Base-by-base conservation (phyloP, 129 eudicot genomes). In the Pittosporum tobira region DNA sequence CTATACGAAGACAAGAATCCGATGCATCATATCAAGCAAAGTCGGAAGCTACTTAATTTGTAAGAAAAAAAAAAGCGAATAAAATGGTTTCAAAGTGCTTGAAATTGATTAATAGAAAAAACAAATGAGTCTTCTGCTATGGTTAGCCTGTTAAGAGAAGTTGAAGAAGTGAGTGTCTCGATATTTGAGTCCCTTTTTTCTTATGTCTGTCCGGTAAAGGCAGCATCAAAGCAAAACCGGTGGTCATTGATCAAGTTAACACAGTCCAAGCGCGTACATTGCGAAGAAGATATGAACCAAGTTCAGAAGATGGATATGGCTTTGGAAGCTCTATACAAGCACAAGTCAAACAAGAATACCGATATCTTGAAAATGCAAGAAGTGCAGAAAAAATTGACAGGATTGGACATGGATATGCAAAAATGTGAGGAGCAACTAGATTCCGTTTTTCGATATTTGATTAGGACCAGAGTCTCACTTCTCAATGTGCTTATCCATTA, bases 401-500 rank as follows among this genome's bases (percentile, higher is more conserved):
- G 22, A 54, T 37, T 54, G 0, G 59, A 29, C 59, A 54, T 29
- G 25, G 29, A 18, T 13, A 7, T 55, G 61, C 61, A 31, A 11
- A 15, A 55, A 31, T 30, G n/a, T 55, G 26, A 29, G 22, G 61
- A 55, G 23, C 26, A 55, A 8, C 19, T 55, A 55, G 61, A 55
- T 27, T 19, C n/a, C 19, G 44, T 55, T 11, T 22, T 31, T 55
- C 45, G 61, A 55, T 55, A n/a, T 29, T 31, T 55, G 61, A 55
- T 55, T 23, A 55, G 30, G 60, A 55, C 42, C 12, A 20, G 60
- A 54, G 43, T 54, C 20, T 54, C 60, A 7, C 14, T 55, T 30
- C 61, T 55, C 44, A 31, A 55, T 55, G 61, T 37, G 15, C 61
- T 56, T 45, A 56, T 18, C 45, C 44, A 31, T n/a, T 56, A 56